Evolutionary conservation across 2,329 filamentous ascomycete genomes (phyloP).

Genomic region (Fusarium circinatum): DNA sequence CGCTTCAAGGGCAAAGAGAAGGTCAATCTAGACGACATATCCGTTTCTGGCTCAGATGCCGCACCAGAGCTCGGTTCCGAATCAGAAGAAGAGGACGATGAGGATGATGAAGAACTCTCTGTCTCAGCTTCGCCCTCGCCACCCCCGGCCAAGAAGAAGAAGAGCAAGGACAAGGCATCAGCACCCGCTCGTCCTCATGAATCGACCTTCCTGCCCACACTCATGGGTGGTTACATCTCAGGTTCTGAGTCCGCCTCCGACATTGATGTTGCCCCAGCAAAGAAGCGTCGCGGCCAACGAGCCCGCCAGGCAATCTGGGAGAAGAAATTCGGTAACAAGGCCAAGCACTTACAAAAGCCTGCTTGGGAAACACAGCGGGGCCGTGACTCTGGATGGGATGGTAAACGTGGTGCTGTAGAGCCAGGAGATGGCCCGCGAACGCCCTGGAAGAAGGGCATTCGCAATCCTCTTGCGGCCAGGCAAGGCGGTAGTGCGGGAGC

Average conservation of each 20-base stretch:
- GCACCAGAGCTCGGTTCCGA: constrained; percentile 45
- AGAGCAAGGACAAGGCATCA: constrained; percentile 38
- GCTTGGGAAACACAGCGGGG: constrained; percentile 44
- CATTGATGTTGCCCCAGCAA: constrained; percentile 68
- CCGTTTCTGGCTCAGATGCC: constrained; percentile 49
- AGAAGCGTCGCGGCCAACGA: constrained; percentile 82
- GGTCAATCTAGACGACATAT: constrained; percentile 54
- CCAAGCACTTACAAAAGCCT: constrained; percentile 69
- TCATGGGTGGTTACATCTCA: constrained; percentile 84
- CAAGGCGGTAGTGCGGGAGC: constrained; percentile 9
- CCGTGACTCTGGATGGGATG: constrained; percentile 67
- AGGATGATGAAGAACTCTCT: constrained; percentile 28
- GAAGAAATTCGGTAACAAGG: constrained; percentile 78
- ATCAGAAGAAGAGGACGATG: constrained; percentile 28
- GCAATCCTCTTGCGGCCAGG: constrained; percentile 47
- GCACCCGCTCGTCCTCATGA: constrained; percentile 38
- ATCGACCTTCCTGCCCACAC: constrained; percentile 76
- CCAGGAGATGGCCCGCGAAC: constrained; percentile 52
- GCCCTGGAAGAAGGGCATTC: constrained; percentile 65
- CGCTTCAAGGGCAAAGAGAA: constrained; percentile 49
- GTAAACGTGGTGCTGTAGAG: constrained; percentile 64
- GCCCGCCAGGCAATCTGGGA: constrained; percentile 84
- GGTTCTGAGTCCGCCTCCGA: constrained; percentile 78
- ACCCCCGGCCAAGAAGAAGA: constrained; percentile 50
- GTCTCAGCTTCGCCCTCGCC: constrained; percentile 50